Percentiles rank a stretch among this genome's conserved stretches.
Evolutionary conservation across 768 basidiomycete genomes (phyloP).

Genomic region (Boletus insuetus): DNA sequence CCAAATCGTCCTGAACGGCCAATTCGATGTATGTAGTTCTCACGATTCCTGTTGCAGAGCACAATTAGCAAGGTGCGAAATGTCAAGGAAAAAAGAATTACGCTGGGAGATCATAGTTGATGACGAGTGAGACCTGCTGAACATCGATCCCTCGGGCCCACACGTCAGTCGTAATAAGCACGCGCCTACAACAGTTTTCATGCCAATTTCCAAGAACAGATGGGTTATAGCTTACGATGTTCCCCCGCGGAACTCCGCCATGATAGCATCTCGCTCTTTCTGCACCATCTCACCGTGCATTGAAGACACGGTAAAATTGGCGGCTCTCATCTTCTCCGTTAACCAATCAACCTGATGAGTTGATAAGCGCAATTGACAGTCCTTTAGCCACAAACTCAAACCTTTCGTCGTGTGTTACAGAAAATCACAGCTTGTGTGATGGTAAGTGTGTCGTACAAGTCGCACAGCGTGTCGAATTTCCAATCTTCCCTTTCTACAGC

Average conservation of each 20-base stretch:
- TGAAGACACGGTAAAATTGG: slow-evolving; percentile 96
- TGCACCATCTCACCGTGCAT: slow-evolving; percentile 98
- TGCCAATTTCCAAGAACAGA: slow-evolving; percentile 3
- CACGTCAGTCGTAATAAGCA: slow-evolving; percentile 93
- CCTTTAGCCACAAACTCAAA: slow-evolving; percentile 29
- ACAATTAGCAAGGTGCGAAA: slow-evolving; percentile 12
- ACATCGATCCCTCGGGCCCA: slow-evolving; percentile 99
- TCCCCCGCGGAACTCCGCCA: slow-evolving; percentile 94
- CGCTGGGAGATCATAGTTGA: slow-evolving; percentile 96
- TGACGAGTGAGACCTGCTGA: slow-evolving; percentile 95
- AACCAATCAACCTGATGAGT: slow-evolving; percentile 85
- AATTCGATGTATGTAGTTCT: slow-evolving; percentile 99
- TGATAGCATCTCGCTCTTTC: slow-evolving; percentile 92
- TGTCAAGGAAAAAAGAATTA: slow-evolving; percentile 38
- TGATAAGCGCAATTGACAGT: slow-evolving; percentile 5
- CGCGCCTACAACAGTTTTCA: slow-evolving; percentile 54
- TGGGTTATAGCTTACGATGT: slow-evolving; percentile 61
- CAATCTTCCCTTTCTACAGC: slow-evolving; percentile 99
- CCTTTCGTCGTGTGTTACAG: slow-evolving; percentile 98
- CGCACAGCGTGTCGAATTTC: slow-evolving; percentile 98
- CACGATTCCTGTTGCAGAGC: slow-evolving; percentile 66
- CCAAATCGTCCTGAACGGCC: slow-evolving; percentile 99
- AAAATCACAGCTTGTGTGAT: slow-evolving; percentile 99
- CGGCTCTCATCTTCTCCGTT: slow-evolving; percentile 97
- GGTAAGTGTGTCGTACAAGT: slow-evolving; percentile 96